Evolutionary conservation across 805 yeast species (phyloP).

Genomic region (Komagataella phaffii): DNA sequence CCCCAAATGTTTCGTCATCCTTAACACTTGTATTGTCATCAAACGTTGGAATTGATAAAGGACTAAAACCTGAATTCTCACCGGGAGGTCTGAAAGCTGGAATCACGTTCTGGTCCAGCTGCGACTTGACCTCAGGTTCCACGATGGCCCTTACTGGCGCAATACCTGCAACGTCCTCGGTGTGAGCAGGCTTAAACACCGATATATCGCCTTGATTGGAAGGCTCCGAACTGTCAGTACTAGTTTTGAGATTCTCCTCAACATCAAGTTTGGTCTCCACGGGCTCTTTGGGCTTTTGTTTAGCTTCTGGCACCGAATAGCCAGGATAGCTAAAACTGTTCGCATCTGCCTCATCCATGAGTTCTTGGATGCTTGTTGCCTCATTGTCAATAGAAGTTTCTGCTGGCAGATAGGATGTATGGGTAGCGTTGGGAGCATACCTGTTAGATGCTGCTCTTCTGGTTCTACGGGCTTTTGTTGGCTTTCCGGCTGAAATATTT

Average conservation of each 20-base stretch:
- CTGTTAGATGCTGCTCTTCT: not conserved
- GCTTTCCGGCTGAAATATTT: not conserved
- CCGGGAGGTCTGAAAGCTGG: not conserved
- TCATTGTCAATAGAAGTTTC: not conserved
- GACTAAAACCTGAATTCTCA: not conserved
- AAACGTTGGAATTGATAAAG: conserved; percentile 16
- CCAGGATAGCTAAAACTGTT: not conserved
- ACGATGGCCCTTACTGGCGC: conserved; percentile 8
- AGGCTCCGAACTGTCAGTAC: not conserved
- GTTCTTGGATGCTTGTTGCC: not conserved
- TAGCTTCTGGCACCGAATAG: not conserved
- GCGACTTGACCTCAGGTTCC: conserved; percentile 16
- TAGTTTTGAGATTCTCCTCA: not conserved
- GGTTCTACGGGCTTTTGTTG: not conserved
- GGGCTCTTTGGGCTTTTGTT: not conserved
- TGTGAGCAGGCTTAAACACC: not conserved
- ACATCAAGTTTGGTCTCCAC: not conserved
- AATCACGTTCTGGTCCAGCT: not conserved
- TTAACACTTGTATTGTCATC: not conserved
- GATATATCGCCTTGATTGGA: not conserved
- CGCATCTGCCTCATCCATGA: not conserved
- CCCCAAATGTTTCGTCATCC: conserved; percentile 6
- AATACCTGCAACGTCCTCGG: conserved; percentile 1
- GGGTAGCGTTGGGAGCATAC: not conserved
- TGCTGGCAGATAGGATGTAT: not conserved